Evolutionary conservation across 2,329 filamentous ascomycete species (phyloP).

Genomic region (Apiospora kogelbergensis): DNA sequence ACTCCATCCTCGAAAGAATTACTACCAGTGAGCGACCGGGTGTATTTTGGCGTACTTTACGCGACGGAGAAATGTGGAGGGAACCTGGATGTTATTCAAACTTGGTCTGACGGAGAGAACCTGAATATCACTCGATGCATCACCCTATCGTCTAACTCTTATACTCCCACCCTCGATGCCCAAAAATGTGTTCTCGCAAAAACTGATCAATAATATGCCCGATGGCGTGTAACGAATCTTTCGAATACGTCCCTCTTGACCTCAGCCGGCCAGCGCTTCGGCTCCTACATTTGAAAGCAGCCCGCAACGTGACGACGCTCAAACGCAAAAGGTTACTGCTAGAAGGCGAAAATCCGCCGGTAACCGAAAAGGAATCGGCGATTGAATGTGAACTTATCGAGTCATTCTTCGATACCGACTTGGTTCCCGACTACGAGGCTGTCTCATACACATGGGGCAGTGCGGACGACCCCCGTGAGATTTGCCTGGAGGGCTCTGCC

Average conservation of each 20-base stretch:
- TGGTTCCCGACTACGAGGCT: conserved; percentile 1
- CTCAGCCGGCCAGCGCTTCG: background rate
- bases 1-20: background rate
- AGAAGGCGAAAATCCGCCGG: background rate
- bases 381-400: conserved; percentile 1
- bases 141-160: background rate
- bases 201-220: too few relatives aligned
- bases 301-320: background rate
- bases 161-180: too few relatives aligned
- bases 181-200: too few relatives aligned
- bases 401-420: background rate
- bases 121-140: background rate
- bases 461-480: background rate
- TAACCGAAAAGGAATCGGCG: background rate
- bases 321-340: background rate
- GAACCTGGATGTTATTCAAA: too few relatives aligned
- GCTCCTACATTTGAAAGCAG: background rate
- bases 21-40: background rate
- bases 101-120: too few relatives aligned
- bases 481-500: background rate
- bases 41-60: too few relatives aligned
- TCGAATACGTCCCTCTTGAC: background rate
- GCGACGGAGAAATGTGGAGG: too few relatives aligned
- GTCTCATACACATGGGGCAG: background rate
- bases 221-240: background rate